Evolutionary conservation across 495 filamentous ascomycete genomes (phyloP), one percentile per base, ranked within the genome.

Genomic region (Rusavskia elegans): DNA sequence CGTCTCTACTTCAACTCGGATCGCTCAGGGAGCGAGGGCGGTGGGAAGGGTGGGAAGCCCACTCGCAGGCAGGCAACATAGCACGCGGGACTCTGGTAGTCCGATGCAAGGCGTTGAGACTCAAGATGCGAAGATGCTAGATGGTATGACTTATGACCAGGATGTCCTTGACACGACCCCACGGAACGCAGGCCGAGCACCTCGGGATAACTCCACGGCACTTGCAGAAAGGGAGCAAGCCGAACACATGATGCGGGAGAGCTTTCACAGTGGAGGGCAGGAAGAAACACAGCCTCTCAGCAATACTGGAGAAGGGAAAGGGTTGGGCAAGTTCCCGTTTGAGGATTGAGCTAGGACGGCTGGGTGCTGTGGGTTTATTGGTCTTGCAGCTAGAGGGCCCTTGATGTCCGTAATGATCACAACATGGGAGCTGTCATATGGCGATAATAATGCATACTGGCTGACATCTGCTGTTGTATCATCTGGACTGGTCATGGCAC

Each of bases 61-160:
- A 35, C n/a, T 48, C 9, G 49, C 51, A 19, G 42, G 17, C 23
- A 51, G 32, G 32, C 32, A 45, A 30, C 55, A 54, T 16, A 49
- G 45, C 29, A 55, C 25, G n/a, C 52, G 41, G 41, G 48, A 56
- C 35, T 53, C 50, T 19, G 61, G 57, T 14, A 62, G 58, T 52
- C 55, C 65, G 2, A 65, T 67, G 59, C 53, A 61, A 42, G 60
- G 57, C 11, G 48, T 63, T 38, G 44, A 56, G 20, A 65, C 68
- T 32, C 48, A 20, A 11, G 70, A 76, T 64, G 71, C 71, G 36
- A 67, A 69, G 30, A 68, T 76, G 67, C 62, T 78, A 20, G 71
- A 78, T 64, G 71, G 75, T 2, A 72, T 78, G 68, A 78, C 73
- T 23, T 77, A 73, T 58, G 76, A 78, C 57, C 53, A 66, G 30